A percentile compares a stretch with the other conserved stretches of the same genome.
Evolutionary conservation across 805 yeast genomes (phyloP).

Genomic region (Starmerella cellae): DNA sequence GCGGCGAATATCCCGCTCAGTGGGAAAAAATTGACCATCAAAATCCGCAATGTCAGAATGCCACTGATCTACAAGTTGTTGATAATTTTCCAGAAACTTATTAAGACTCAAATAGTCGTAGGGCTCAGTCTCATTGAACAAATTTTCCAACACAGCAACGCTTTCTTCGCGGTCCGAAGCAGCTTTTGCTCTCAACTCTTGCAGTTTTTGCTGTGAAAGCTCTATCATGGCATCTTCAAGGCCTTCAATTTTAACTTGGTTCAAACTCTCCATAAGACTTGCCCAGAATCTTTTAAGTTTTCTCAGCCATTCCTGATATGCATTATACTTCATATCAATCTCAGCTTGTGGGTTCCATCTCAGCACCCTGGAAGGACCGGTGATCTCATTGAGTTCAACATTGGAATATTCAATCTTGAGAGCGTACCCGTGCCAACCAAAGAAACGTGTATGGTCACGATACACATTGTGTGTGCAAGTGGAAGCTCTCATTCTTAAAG

Average conservation of each 20-base stretch:
- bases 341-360: slow-evolving; percentile 62
- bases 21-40: slow-evolving; percentile 66
- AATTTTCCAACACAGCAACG: slow-evolving; percentile 34
- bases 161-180: slow-evolving; percentile 39
- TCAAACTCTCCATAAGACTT: slow-evolving; percentile 55
- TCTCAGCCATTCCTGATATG: slow-evolving; percentile 39
- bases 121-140: slow-evolving; percentile 44
- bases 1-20: slow-evolving; percentile 82
- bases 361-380: slow-evolving; percentile 59
- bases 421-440: slow-evolving; percentile 65
- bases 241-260: slow-evolving; percentile 64
- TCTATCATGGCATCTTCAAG: slow-evolving; percentile 58
- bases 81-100: slow-evolving; percentile 52
- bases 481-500: slow-evolving; percentile 44
- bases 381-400: slow-evolving; percentile 65
- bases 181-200: slow-evolving; percentile 42
- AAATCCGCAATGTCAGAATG: slow-evolving; percentile 69
- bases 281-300: slow-evolving; percentile 52
- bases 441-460: slow-evolving; percentile 69
- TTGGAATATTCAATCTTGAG: slow-evolving; percentile 65
- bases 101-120: slow-evolving; percentile 62
- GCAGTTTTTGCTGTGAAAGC: slow-evolving; percentile 49
- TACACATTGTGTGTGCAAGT: slow-evolving; percentile 71
- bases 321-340: slow-evolving; percentile 52
- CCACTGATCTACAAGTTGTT: slow-evolving; percentile 77